phyloP scores from a whole-genome alignment of 305 asterid genomes.

The Fraxinus xanthoxyloides region DNA sequence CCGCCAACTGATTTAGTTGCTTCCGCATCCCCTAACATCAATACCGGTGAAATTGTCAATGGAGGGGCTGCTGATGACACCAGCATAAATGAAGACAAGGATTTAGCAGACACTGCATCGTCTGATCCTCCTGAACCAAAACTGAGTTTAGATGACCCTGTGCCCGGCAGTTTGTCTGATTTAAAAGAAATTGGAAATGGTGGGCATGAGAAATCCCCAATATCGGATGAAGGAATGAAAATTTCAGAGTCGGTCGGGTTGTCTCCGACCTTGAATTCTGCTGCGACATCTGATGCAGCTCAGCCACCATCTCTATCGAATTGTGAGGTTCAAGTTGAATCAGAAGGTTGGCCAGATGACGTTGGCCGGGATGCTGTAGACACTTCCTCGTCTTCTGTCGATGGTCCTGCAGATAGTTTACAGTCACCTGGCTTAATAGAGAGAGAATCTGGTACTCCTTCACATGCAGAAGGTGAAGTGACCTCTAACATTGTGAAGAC shows the following conservation, averaged over 20 bases:
- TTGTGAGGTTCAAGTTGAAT: conserved; percentile 37
- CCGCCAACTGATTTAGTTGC: conserved; percentile 39
- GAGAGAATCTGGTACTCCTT: conserved; percentile 27
- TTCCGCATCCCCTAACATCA: conserved; percentile 52
- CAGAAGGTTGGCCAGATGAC: conserved; percentile 25
- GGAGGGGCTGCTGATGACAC: conserved; percentile 29
- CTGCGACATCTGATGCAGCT: conserved; percentile 28
- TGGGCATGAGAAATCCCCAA: conserved; percentile 51
- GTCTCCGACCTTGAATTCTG: conserved; percentile 36
- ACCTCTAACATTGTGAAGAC: conserved; percentile 21
- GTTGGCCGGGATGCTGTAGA: conserved; percentile 20
- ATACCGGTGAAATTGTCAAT: conserved; percentile 29
- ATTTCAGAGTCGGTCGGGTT: conserved; percentile 42
- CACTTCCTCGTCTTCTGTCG: conserved; percentile 31
- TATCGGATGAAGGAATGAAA: conserved; percentile 68
- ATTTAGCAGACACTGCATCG: conserved; percentile 46
- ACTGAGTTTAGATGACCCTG: conserved; percentile 30
- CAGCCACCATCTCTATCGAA: conserved; percentile 43
- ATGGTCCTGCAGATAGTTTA: conserved; percentile 20
- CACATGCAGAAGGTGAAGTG: conserved; percentile 28
- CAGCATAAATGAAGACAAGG: conserved; percentile 37
- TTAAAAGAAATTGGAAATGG: conserved; percentile 13
- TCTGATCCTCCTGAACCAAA: conserved; percentile 41
- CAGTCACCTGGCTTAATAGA: conserved; percentile 25
- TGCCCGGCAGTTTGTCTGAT: conserved; percentile 28